These are phyloP conservation scores for Cadophora malorum DNA, from an alignment of 2,329 filamentous ascomycete species.

Conservation along the genomic window DNA sequence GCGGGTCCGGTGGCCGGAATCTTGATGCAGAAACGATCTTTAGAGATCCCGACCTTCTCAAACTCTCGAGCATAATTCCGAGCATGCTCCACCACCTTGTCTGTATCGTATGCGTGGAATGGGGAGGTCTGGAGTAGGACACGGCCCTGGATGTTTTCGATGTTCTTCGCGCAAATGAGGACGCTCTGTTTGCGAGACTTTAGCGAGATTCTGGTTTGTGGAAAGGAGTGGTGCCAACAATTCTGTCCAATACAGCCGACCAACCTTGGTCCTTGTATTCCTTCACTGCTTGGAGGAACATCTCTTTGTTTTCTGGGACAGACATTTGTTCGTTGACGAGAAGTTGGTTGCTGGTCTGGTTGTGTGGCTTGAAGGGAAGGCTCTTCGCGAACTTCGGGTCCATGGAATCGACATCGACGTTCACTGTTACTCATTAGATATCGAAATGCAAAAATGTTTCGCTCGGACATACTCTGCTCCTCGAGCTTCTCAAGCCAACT, in stretches of 20 bases:
- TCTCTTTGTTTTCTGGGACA: constrained; percentile 51
- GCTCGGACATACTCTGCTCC: constrained; percentile 22
- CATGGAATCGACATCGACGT: constrained; percentile 60
- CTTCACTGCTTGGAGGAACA: constrained; percentile 50
- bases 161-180: constrained; percentile 52
- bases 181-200: constrained; percentile 49
- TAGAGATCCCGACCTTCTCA: constrained; percentile 24
- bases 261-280: constrained; percentile 54
- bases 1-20: constrained; percentile 22
- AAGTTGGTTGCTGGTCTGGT: constrained; percentile 58
- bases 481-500: constrained; percentile 25
- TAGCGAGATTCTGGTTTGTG: not conserved
- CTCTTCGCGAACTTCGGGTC: constrained; percentile 54
- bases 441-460: not conserved
- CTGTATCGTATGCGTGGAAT: constrained; percentile 26
- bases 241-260: constrained; percentile 56
- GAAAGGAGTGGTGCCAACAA: constrained; percentile 40
- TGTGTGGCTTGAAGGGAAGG: constrained; percentile 54
- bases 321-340: constrained; percentile 56
- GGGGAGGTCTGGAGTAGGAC: constrained; percentile 26
- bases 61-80: constrained; percentile 23
- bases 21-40: constrained; percentile 29
- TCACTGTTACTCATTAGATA: constrained; percentile 46
- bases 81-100: constrained; percentile 24
- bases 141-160: constrained; percentile 41